Evolutionary conservation across 2,329 filamentous ascomycete genomes (phyloP), one percentile per base, ranked within the genome.

Genomic region (Calonectria honghensis): DNA sequence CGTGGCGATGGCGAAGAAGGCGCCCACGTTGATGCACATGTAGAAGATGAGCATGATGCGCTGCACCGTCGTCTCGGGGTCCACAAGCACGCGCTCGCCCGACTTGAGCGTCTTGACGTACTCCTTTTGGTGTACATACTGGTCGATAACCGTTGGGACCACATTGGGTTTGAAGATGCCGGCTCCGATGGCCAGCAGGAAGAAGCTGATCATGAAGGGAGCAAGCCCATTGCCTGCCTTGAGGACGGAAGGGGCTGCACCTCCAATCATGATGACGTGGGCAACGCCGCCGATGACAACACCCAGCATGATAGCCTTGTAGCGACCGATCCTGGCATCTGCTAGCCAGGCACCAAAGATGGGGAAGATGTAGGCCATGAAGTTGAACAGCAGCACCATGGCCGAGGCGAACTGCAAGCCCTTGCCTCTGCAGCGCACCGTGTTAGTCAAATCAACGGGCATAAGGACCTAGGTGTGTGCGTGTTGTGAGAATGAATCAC

Each of bases 121-220:
- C 32, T 82, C 79, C 37, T 89, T 89, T 6, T 90, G 90, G 29
- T 89, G 88, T 3, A 86, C 88, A 80, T 93, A 90, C 80, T 94
- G 93, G 77, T 94, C 93, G 14, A 93, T 90, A 35, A 94, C 89
- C 24, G 94, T 85, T 0, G 93, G 92, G 0, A 92, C 91, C 48
- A 96, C 92, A 76, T 95, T 95, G 50, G 92, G 86, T 86, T 96
- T 96, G 88, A 95, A 95, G 84, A 88, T 87, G 75, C 85, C 93
- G 10, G 93, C 94, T 64, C 94, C 94, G 14, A 95, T 80, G 6
- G 87, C 83, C 7, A 89, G 82, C 29, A 88, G 85, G 77, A 89
- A 89, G 68, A 89, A 85, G 6, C 93, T 92, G 80, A 95, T 90
- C 79, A 95, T 91, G 70, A 88, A 87, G 31, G 91, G 91, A 1